phyloP scores from a whole-genome alignment of 345 rosid genomes.

The Dipteronia sinensis region DNA sequence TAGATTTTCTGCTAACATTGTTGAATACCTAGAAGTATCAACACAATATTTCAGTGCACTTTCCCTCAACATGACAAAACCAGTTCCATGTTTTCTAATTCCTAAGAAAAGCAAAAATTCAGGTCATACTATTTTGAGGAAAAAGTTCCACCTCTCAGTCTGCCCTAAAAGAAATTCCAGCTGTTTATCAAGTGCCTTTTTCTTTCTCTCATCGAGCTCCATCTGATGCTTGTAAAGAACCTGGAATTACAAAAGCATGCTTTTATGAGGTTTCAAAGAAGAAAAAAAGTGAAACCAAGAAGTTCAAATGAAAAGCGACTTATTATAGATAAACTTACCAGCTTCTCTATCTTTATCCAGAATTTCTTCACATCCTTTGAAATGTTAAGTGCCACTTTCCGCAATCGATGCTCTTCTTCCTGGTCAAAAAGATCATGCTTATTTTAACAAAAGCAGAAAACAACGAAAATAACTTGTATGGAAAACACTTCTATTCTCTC shows the following conservation, averaged over 20 bases:
- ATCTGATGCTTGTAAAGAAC: slow-evolving; percentile 97
- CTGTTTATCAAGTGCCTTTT: slow-evolving; percentile 94
- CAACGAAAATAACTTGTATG: background rate
- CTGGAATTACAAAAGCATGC: slow-evolving; percentile 41
- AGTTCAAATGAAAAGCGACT: slow-evolving; percentile 20
- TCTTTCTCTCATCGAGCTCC: slow-evolving; percentile 94
- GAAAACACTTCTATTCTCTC: slow-evolving; percentile 5
- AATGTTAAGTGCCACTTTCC: slow-evolving; percentile 88
- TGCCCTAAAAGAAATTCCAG: slow-evolving; percentile 97
- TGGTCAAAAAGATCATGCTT: slow-evolving; percentile 33
- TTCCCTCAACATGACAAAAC: background rate
- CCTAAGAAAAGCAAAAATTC: background rate
- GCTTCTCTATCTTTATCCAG: slow-evolving; percentile 97
- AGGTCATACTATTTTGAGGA: background rate
- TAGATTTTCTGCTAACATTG: slow-evolving; percentile 98
- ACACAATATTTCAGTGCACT: slow-evolving; percentile 12
- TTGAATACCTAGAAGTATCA: slow-evolving; percentile 75
- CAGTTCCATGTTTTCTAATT: background rate
- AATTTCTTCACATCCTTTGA: slow-evolving; percentile 96
- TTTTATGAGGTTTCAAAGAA: slow-evolving; percentile 20
- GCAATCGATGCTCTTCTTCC: slow-evolving; percentile 92
- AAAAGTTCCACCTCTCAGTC: slow-evolving; percentile 78
- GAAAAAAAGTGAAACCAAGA: slow-evolving; percentile 18
- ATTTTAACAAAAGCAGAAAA: slow-evolving; percentile 20
- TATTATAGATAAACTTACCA: slow-evolving; percentile 55